Evolutionary conservation across 371 early-diverging fungal genomes (phyloP).

Genomic region (Mucor circinelloides): DNA sequence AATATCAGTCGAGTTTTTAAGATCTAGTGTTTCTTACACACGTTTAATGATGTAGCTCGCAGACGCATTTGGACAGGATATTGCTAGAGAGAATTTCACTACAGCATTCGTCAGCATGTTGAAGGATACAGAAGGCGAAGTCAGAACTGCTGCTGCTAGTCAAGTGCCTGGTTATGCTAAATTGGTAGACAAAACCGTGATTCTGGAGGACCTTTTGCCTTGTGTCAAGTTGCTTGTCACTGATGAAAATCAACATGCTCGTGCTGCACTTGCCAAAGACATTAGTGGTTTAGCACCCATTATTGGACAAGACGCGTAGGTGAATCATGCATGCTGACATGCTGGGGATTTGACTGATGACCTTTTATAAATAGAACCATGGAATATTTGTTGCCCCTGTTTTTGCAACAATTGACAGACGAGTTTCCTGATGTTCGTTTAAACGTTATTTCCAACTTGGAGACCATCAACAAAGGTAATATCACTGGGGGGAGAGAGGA

Average conservation of each 20-base stretch:
- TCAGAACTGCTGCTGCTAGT: constrained; percentile 90
- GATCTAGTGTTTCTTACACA: neutral
- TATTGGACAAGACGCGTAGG: constrained; percentile 90
- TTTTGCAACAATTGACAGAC: constrained; percentile 95
- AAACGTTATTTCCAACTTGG: constrained; percentile 97
- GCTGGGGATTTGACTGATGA: neutral
- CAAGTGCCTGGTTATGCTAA: constrained; percentile 89
- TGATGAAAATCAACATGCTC: constrained; percentile 95
- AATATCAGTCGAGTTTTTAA: neutral
- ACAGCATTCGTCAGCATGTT: constrained; percentile 77
- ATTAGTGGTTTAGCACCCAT: constrained; percentile 94
- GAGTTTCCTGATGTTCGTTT: constrained; percentile 97
- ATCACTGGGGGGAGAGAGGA: no score
- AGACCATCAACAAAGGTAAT: constrained; percentile 88
- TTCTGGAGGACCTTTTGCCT: constrained; percentile 83
- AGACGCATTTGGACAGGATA: constrained; percentile 78
- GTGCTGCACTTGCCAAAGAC: constrained; percentile 94
- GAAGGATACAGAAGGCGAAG: constrained; percentile 97
- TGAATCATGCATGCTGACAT: neutral
- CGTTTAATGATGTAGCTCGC: constrained; percentile 56
- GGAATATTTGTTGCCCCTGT: constrained; percentile 92
- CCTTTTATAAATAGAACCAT: constrained; percentile 68
- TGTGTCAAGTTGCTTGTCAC: constrained; percentile 89
- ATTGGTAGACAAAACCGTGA: constrained; percentile 77
- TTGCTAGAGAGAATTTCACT: constrained; percentile 77